phyloP scores from a whole-genome alignment of 768 basidiomycete genomes.

The Mycena kentingensis region DNA sequence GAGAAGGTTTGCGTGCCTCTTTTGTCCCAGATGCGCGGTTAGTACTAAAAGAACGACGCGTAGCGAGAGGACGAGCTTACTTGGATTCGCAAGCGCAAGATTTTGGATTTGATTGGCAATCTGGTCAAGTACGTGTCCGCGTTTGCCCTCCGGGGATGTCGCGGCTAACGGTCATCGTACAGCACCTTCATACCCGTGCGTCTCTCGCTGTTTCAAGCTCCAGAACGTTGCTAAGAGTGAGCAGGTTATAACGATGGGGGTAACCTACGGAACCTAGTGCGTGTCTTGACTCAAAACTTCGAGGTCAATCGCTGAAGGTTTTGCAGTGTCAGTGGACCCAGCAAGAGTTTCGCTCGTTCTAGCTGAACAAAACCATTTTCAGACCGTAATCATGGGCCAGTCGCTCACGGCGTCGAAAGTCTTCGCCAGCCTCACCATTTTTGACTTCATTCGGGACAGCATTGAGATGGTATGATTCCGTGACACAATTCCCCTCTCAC shows the following conservation, averaged over 20 bases:
- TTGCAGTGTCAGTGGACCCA: no score
- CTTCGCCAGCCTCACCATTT: constrained; percentile 42
- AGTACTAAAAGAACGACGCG: no score
- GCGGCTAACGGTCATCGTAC: background rate
- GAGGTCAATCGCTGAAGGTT: constrained; percentile 44
- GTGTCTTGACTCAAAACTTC: constrained; percentile 27
- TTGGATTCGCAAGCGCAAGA: constrained; percentile 40
- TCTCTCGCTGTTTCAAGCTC: background rate
- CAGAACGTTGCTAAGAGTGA: background rate
- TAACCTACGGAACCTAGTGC: constrained; percentile 44
- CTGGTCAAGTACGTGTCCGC: constrained; percentile 34
- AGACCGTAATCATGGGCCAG: constrained; percentile 8
- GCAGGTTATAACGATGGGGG: constrained; percentile 50
- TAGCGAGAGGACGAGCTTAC: constrained; percentile 47
- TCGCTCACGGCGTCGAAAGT: constrained; percentile 18
- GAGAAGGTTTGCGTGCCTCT: constrained; percentile 27
- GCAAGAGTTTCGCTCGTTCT: no score
- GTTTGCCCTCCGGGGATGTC: background rate
- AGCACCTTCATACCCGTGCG: background rate
- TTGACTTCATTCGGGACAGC: constrained; percentile 43
- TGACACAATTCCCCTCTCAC: no score
- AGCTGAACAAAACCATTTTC: no score
- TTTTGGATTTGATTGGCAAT: constrained; percentile 41
- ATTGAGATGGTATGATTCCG: background rate
- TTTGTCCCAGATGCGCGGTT: background rate